These are phyloP conservation scores for Rutstroemia sp. DNA, from an alignment of 2,329 filamentous ascomycete species.

Conservation along the genomic window DNA sequence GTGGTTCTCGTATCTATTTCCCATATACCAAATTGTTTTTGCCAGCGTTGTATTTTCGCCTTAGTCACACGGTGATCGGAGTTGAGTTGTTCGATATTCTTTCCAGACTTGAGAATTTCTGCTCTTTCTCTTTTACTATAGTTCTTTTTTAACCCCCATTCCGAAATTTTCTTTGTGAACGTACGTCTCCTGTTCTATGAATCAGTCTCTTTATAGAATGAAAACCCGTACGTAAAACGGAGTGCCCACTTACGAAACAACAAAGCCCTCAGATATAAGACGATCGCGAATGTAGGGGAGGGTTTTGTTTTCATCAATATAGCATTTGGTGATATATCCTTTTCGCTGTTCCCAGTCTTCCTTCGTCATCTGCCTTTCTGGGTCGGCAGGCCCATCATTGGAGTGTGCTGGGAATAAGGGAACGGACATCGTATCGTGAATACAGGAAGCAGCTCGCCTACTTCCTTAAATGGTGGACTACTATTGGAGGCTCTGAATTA, in stretches of 20 bases:
- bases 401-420: too few species aligned
- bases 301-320: background rate
- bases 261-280: background rate
- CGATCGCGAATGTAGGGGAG: background rate
- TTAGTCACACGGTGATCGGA: background rate
- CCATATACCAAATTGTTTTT: background rate
- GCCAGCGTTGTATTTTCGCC: background rate
- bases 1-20: background rate
- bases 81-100: background rate
- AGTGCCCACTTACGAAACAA: background rate
- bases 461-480: too few species aligned
- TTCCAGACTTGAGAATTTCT: background rate
- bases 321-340: background rate
- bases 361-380: too few species aligned
- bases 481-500: too few species aligned
- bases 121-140: background rate
- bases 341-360: too few species aligned
- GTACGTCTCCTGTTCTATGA: background rate
- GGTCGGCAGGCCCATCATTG: too few species aligned
- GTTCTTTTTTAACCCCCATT: background rate
- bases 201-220: background rate
- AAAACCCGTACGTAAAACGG: background rate
- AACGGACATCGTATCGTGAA: too few species aligned
- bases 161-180: background rate
- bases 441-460: too few species aligned